Conservation (phyloP, 441 rosid species). For the Populus hybrid region DNA sequence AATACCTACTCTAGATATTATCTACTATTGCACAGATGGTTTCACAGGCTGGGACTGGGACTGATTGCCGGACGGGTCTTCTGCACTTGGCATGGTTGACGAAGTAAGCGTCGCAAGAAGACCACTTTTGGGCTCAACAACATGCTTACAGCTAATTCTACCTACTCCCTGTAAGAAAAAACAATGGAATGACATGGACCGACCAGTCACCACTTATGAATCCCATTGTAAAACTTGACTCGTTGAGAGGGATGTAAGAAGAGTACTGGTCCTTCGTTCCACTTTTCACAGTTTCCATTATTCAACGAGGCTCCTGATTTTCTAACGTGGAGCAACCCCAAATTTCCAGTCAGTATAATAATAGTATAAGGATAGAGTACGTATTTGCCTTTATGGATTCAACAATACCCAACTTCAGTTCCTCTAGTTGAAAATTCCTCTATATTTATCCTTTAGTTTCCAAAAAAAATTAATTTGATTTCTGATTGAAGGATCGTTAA, state of each 20-base stretch:
- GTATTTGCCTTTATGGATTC: too few species aligned
- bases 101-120: background rate
- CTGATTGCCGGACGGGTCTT: background rate
- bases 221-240: background rate
- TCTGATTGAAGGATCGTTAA: too few species aligned
- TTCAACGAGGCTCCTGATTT: background rate
- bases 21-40: background rate
- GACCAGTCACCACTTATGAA: background rate
- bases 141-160: constrained; percentile 13
- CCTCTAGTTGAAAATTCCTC: too few species aligned
- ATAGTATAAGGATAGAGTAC: too few species aligned
- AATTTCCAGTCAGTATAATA: too few species aligned
- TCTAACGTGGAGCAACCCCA: background rate
- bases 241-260: background rate
- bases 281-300: background rate
- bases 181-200: background rate
- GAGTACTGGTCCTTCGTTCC: background rate
- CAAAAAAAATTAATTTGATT: too few species aligned
- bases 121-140: background rate
- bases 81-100: constrained; percentile 10
- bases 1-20: background rate
- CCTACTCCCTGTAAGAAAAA: constrained; percentile 5
- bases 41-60: background rate
- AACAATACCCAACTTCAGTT: too few species aligned
- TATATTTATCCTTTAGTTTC: too few species aligned